Conservation (phyloP, 148 eudicot species). For the Rheum nobile region DNA sequence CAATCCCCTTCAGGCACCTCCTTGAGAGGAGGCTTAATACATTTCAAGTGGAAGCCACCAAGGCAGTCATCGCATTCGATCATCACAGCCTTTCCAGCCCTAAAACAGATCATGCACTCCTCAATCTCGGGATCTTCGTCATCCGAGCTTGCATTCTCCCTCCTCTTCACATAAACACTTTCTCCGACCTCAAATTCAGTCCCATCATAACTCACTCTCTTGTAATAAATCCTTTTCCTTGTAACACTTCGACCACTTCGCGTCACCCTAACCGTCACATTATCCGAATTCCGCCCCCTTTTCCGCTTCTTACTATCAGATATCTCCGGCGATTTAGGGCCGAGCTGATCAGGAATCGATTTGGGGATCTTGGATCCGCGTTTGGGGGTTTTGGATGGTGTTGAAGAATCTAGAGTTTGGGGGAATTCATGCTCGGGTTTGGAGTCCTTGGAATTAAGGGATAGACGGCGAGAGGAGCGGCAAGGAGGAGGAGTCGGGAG, state of each 20-base stretch:
- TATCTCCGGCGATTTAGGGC: conserved; percentile 38
- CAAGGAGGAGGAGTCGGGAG: conserved; percentile 19
- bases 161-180: conserved; percentile 80
- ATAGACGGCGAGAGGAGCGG: conserved; percentile 28
- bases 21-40: conserved; percentile 77
- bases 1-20: conserved; percentile 88
- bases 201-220: conserved; percentile 67
- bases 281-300: conserved; percentile 1
- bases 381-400: conserved; percentile 20
- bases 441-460: conserved; percentile 16
- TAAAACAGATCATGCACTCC: conserved; percentile 81
- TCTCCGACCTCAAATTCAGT: conserved; percentile 68
- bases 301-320: conserved; percentile 24
- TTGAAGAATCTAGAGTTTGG: conserved; percentile 15
- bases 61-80: conserved; percentile 92
- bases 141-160: conserved; percentile 60
- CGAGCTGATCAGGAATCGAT: conserved; percentile 18
- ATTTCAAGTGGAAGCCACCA: conserved; percentile 89
- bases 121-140: conserved; percentile 69
- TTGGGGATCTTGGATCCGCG: conserved; percentile 17
- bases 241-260: conserved; percentile 12
- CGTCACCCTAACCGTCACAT: conserved; percentile 10
- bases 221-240: conserved; percentile 62
- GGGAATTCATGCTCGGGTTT: neutral
- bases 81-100: conserved; percentile 50